A percentile compares a stretch with the other conserved stretches of the same genome.
Evolutionary conservation across 176 grass and related monocot species (phyloP).

Genomic region (Oryza coarctata): DNA sequence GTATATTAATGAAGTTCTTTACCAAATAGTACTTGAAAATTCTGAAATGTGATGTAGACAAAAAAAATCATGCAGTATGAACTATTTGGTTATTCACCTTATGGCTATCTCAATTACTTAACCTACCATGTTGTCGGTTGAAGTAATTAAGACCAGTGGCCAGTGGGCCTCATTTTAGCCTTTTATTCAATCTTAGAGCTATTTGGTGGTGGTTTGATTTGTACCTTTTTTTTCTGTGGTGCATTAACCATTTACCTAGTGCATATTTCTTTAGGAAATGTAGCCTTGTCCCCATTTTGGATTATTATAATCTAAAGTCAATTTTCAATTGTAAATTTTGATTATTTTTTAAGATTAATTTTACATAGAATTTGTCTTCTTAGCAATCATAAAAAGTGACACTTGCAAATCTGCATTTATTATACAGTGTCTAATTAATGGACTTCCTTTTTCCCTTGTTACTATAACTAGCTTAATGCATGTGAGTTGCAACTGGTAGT

Average conservation of each 20-base stretch:
- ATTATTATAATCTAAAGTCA: too few species aligned
- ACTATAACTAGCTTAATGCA: too few species aligned
- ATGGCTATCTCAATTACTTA: not conserved
- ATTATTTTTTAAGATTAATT: too few species aligned
- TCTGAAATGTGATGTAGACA: not conserved
- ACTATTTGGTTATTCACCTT: conserved; percentile 11
- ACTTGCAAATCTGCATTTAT: not conserved
- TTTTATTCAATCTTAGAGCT: not conserved
- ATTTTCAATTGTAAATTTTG: too few species aligned
- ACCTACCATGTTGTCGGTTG: not conserved
- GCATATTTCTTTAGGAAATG: too few species aligned
- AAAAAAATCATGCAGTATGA: not conserved
- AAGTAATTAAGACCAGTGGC: not conserved
- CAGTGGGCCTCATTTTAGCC: not conserved
- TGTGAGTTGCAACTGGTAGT: too few species aligned
- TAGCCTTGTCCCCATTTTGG: too few species aligned
- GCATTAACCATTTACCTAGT: not conserved
- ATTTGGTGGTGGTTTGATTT: not conserved
- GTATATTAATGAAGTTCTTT: not conserved
- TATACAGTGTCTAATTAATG: not conserved
- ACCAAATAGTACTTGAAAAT: not conserved
- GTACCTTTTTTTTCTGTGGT: not conserved
- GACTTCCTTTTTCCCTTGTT: not conserved
- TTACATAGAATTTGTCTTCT: too few species aligned
- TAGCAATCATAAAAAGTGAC: too few species aligned